Percentiles rank a stretch among this genome's conserved stretches.
These are phyloP conservation scores for Leptographium wingfieldii DNA, from an alignment of 2,329 filamentous ascomycete genomes.

Conservation along the genomic window DNA sequence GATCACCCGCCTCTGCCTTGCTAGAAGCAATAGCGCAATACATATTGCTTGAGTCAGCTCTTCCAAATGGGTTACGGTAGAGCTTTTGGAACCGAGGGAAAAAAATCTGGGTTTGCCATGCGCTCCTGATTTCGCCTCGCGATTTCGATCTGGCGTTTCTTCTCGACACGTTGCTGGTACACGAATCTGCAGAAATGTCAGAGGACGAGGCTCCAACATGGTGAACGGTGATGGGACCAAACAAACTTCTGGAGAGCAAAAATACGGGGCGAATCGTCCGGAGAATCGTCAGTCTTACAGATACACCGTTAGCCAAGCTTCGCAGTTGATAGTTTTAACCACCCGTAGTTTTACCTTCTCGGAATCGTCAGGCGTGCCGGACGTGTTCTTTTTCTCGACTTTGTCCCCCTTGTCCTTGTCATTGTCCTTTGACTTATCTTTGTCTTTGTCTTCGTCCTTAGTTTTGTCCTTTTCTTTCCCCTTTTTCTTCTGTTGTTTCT, in stretches of 20 bases:
- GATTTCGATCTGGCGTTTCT: constrained; percentile 60
- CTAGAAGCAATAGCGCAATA: background rate
- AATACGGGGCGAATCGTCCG: constrained; percentile 60
- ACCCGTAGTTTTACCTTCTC: background rate
- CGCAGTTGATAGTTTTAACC: background rate
- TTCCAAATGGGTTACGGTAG: constrained; percentile 20
- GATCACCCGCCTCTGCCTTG: background rate
- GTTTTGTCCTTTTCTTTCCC: constrained; percentile 48
- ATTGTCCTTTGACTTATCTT: constrained; percentile 23
- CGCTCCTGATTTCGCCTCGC: constrained; percentile 73
- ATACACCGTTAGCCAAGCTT: background rate
- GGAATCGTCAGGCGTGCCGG: background rate
- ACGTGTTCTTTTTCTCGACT: constrained; percentile 6
- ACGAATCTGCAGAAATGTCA: constrained; percentile 48
- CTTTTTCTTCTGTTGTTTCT: constrained; percentile 57
- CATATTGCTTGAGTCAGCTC: background rate
- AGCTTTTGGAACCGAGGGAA: constrained; percentile 70
- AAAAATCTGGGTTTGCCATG: constrained; percentile 62
- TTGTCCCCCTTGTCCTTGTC: constrained; percentile 16
- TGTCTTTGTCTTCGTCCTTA: constrained; percentile 33
- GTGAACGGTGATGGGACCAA: background rate
- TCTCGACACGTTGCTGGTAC: constrained; percentile 72
- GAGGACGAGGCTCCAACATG: background rate
- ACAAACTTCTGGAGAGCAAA: constrained; percentile 71
- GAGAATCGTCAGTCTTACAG: constrained; percentile 10